These are phyloP conservation scores for Calonectria fujianensis DNA, from an alignment of 2,329 filamentous ascomycete species.

Conservation along the genomic window DNA sequence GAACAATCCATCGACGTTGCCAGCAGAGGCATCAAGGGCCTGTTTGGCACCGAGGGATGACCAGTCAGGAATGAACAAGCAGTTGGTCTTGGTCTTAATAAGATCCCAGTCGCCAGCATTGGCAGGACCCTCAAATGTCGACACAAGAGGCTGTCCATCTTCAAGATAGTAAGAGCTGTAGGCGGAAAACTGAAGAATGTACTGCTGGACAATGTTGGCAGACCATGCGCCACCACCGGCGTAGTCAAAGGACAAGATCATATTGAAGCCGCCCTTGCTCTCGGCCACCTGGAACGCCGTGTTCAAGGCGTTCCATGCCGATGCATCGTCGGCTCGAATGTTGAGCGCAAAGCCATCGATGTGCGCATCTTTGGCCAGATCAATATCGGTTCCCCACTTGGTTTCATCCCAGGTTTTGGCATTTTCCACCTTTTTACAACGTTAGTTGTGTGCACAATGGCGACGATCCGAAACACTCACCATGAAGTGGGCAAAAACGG, in stretches of 20 bases:
- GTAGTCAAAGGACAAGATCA: constrained; percentile 18
- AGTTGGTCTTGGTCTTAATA: constrained; percentile 27
- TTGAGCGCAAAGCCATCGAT: constrained; percentile 26
- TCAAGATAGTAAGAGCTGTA: constrained; percentile 26
- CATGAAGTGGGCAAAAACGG: constrained; percentile 28
- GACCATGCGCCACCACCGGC: constrained; percentile 15
- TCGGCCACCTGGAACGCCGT: constrained; percentile 13
- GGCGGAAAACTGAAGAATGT: constrained; percentile 25
- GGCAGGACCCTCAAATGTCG: constrained; percentile 32
- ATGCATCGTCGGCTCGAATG: constrained; percentile 22
- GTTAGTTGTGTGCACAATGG: not conserved
- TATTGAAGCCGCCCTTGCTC: constrained; percentile 1
- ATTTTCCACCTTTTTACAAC: constrained; percentile 15
- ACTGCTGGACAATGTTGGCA: constrained; percentile 15
- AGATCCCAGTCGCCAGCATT: constrained; percentile 27
- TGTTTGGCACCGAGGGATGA: constrained; percentile 34
- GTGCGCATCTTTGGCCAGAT: constrained; percentile 15
- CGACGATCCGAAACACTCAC: not conserved
- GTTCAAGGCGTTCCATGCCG: constrained; percentile 13
- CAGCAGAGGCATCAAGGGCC: constrained; percentile 9
- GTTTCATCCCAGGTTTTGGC: constrained; percentile 26
- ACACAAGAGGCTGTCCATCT: constrained; percentile 31
- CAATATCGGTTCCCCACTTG: constrained; percentile 25
- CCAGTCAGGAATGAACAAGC: constrained; percentile 32
- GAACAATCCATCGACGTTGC: constrained; percentile 26